Evolutionary conservation across 805 yeast genomes (phyloP).

Genomic region (Saccharomycopsis malanga): DNA sequence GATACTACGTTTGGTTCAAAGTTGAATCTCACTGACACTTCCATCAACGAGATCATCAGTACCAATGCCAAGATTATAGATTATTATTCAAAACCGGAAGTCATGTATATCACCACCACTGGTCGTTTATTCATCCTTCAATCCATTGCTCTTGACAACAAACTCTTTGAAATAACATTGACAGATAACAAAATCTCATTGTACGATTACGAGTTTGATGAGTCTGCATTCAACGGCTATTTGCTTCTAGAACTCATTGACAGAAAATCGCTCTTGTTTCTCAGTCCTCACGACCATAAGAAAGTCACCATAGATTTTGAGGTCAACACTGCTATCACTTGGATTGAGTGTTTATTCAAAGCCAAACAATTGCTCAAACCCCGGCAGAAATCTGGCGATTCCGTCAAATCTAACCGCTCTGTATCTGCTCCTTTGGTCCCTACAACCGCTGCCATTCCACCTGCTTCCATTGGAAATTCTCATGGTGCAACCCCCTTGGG

Average conservation of each 20-base stretch:
- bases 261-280: conserved; percentile 50
- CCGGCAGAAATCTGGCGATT: background rate
- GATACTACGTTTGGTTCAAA: conserved; percentile 24
- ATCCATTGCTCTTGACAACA: conserved; percentile 27
- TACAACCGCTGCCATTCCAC: background rate
- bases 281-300: conserved; percentile 30
- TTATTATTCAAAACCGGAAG: conserved; percentile 25
- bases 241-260: conserved; percentile 56
- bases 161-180: conserved; percentile 34
- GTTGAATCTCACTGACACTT: conserved; percentile 26
- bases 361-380: conserved; percentile 51
- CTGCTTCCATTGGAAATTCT: background rate
- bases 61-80: conserved; percentile 24
- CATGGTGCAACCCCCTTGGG: background rate
- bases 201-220: conserved; percentile 76
- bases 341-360: conserved; percentile 65
- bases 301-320: conserved; percentile 33
- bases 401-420: background rate
- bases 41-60: conserved; percentile 30
- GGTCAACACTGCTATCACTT: conserved; percentile 44
- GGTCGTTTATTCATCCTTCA: conserved; percentile 30
- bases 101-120: conserved; percentile 29
- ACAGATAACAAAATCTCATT: conserved; percentile 55
- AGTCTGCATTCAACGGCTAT: conserved; percentile 49
- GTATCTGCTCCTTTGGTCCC: background rate